Conservation (phyloP, 1,139 yeast species). For the Blastobotrys arbuscula region DNA sequence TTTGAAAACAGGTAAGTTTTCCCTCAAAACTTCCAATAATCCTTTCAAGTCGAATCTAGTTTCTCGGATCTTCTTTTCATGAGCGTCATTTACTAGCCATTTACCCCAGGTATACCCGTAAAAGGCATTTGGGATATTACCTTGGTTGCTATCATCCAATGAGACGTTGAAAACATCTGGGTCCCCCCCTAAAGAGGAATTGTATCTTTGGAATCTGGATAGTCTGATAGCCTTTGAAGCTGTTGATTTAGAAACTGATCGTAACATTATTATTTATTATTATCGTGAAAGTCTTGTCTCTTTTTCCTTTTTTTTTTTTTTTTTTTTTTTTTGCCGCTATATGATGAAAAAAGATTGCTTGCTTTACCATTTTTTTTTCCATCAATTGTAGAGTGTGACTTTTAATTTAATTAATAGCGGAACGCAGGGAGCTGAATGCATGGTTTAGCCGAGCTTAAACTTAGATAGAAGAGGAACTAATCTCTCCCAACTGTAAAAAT, state of each 20-base stretch:
- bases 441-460: too few relatives aligned
- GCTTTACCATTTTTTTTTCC: too few relatives aligned
- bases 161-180: constrained; percentile 21
- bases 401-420: too few relatives aligned
- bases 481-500: too few relatives aligned
- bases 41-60: constrained; percentile 86
- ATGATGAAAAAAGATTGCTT: too few relatives aligned
- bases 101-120: constrained; percentile 93
- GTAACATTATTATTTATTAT: neutral
- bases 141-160: constrained; percentile 37
- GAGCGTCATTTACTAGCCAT: constrained; percentile 76
- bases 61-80: constrained; percentile 66
- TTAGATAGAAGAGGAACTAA: too few relatives aligned
- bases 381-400: too few relatives aligned
- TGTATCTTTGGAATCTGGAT: neutral
- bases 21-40: constrained; percentile 37
- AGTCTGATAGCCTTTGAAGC: neutral
- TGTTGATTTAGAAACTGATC: constrained; percentile 1
- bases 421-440: too few relatives aligned
- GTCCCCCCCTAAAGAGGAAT: neutral
- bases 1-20: constrained; percentile 24
- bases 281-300: neutral
- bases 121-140: constrained; percentile 61
- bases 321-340: too few relatives aligned
- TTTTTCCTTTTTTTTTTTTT: too few relatives aligned